phyloP scores from a whole-genome alignment of 345 rosid genomes.

The Murraya koenigii region DNA sequence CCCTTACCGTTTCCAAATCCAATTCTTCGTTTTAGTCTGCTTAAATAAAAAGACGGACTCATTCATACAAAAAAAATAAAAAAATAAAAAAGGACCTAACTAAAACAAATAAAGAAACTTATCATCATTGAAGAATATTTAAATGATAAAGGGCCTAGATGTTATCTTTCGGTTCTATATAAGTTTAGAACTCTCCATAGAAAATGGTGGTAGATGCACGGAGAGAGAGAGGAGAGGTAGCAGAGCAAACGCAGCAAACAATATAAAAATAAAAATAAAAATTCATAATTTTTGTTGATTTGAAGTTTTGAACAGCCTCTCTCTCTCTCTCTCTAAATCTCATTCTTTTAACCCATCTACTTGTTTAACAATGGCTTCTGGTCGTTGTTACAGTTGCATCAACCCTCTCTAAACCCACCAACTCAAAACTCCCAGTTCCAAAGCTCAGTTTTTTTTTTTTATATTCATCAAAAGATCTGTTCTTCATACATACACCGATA shows the following conservation, averaged over 20 bases:
- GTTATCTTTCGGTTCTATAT: no score
- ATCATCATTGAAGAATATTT: no score
- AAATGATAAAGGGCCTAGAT: no score
- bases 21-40: no score
- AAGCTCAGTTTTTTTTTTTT: background rate
- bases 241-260: background rate
- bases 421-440: background rate
- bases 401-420: slow-evolving; percentile 14
- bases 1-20: no score
- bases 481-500: background rate
- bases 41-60: no score
- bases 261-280: background rate
- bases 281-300: background rate
- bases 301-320: background rate
- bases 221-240: background rate
- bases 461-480: background rate
- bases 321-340: background rate
- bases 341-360: background rate
- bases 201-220: background rate
- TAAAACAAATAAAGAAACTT: no score
- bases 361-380: slow-evolving; percentile 18
- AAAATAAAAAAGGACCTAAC: no score
- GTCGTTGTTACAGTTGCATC: slow-evolving; percentile 30
- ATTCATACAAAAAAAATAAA: no score
- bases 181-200: no score